These are phyloP conservation scores for Cnidoscolus chayamansa DNA, from an alignment of 441 rosid genomes.

Conservation along the genomic window DNA sequence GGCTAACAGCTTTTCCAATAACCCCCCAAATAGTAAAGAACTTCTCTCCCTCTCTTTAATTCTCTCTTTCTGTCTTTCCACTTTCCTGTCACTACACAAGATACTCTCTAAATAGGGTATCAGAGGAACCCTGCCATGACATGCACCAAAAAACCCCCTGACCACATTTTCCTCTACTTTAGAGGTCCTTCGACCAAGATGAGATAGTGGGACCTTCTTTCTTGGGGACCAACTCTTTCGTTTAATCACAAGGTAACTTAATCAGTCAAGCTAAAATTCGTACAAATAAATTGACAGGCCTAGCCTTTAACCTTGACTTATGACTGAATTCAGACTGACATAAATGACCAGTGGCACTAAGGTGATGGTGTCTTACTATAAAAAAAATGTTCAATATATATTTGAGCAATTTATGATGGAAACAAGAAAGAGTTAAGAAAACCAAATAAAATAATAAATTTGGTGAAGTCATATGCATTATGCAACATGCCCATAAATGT, in stretches of 20 bases:
- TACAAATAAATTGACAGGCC: neutral
- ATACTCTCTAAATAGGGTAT: too few relatives aligned
- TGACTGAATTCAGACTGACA: neutral
- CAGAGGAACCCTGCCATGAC: too few relatives aligned
- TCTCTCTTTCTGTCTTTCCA: too few relatives aligned
- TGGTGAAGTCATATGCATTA: neutral
- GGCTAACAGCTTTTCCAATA: neutral
- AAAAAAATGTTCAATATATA: neutral
- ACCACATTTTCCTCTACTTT: too few relatives aligned
- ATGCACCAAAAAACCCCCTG: too few relatives aligned
- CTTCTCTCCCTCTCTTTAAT: too few relatives aligned
- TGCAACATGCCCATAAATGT: neutral
- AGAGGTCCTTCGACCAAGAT: too few relatives aligned
- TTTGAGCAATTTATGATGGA: neutral
- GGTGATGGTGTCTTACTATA: neutral
- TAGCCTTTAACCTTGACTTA: neutral
- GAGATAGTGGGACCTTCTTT: too few relatives aligned
- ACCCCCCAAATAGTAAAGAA: too few relatives aligned
- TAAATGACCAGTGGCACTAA: neutral
- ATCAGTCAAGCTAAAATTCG: neutral
- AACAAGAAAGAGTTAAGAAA: neutral
- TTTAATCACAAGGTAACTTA: neutral
- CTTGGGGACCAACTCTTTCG: too few relatives aligned
- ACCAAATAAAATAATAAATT: neutral
- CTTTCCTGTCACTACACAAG: too few relatives aligned